phyloP scores from a whole-genome alignment of 768 basidiomycete species.

The Amanita subjunquillea region DNA sequence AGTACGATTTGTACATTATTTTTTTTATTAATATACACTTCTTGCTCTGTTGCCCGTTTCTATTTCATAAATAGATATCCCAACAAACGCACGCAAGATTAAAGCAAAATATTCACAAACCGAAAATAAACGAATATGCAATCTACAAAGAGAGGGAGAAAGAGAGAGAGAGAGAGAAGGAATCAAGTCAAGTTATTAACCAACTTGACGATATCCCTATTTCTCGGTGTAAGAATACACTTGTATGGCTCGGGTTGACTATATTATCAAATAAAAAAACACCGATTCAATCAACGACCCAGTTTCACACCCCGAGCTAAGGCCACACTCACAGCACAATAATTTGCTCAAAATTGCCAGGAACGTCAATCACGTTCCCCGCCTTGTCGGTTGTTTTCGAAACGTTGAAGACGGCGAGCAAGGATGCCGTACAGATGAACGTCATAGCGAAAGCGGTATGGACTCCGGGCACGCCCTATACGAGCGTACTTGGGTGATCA shows the following conservation, averaged over 20 bases:
- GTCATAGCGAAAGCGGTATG: background rate
- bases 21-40: no score
- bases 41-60: no score
- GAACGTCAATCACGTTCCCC: background rate
- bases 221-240: background rate
- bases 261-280: no score
- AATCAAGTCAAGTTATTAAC: background rate
- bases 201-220: background rate
- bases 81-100: no score
- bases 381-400: constrained; percentile 1
- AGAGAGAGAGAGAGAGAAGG: no score
- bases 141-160: no score
- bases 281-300: background rate
- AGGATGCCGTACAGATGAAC: background rate
- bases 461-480: constrained; percentile 1
- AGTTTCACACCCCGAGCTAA: background rate
- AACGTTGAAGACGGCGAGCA: constrained; percentile 2
- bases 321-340: background rate
- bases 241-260: constrained; percentile 1
- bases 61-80: no score
- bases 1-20: no score
- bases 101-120: no score
- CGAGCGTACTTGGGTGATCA: background rate
- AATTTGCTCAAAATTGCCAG: background rate
- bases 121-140: no score